These are phyloP conservation scores for Trematosphaeria pertusa DNA, from an alignment of 2,329 filamentous ascomycete genomes.

Conservation along the genomic window DNA sequence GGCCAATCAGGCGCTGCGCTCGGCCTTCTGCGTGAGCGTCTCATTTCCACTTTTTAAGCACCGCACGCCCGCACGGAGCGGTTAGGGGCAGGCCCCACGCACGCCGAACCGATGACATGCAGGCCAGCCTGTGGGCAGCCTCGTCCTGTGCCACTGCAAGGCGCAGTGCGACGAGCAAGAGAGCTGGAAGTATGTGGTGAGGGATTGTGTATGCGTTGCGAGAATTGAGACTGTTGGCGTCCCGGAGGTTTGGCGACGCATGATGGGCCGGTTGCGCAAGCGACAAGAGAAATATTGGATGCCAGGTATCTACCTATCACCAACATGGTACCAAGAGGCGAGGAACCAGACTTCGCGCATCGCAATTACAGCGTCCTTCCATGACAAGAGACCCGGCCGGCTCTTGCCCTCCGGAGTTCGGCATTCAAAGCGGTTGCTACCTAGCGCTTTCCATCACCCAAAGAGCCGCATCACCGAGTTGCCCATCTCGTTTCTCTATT, in stretches of 20 bases:
- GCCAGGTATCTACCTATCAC: too few species aligned
- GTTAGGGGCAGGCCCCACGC: not conserved
- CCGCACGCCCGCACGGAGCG: slow-evolving; percentile 12
- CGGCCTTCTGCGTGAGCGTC: slow-evolving; percentile 14
- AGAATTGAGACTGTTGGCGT: not conserved
- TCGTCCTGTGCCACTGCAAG: not conserved
- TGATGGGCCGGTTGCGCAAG: too few species aligned
- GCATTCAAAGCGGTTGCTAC: not conserved
- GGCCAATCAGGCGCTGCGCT: slow-evolving; percentile 29
- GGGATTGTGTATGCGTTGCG: not conserved
- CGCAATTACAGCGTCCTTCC: not conserved
- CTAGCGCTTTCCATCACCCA: not conserved
- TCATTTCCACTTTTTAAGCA: slow-evolving; percentile 47
- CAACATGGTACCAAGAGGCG: too few species aligned
- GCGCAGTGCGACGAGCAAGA: not conserved
- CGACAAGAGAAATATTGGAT: too few species aligned
- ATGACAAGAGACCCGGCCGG: not conserved
- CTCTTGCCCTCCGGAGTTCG: not conserved
- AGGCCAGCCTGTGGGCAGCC: not conserved
- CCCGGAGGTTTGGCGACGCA: too few species aligned
- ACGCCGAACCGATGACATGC: slow-evolving; percentile 7
- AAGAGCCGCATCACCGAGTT: not conserved
- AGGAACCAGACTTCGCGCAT: not conserved
- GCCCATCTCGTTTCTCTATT: not conserved
- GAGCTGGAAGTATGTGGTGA: not conserved